Conservation (phyloP, 1,139 yeast genomes). For the Lizanozyma gosingica region DNA sequence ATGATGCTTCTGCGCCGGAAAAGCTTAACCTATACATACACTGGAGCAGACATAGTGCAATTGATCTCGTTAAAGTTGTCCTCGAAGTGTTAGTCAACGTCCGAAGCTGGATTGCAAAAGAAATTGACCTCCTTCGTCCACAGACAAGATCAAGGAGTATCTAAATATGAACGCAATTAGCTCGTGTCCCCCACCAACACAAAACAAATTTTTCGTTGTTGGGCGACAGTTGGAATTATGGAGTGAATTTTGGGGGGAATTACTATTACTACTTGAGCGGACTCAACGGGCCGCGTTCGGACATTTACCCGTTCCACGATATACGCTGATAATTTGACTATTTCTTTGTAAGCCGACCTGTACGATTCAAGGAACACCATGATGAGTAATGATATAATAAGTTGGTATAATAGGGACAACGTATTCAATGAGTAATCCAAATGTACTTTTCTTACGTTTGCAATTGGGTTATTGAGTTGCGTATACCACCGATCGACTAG, state of each 20-base stretch:
- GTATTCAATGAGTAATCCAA: too few relatives aligned
- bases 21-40: slow-evolving; percentile 25
- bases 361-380: too few relatives aligned
- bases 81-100: background rate
- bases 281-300: background rate
- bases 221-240: background rate
- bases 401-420: too few relatives aligned
- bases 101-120: slow-evolving; percentile 1
- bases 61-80: background rate
- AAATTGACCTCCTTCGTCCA: background rate
- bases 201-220: slow-evolving; percentile 1
- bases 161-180: background rate
- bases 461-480: too few relatives aligned
- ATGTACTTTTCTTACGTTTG: too few relatives aligned
- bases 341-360: background rate
- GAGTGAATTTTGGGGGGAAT: background rate
- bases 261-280: background rate
- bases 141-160: background rate
- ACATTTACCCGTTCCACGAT: background rate
- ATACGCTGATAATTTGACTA: too few relatives aligned
- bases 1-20: too few relatives aligned
- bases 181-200: background rate
- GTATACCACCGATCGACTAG: too few relatives aligned
- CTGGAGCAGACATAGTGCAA: slow-evolving; percentile 31
- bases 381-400: too few relatives aligned